Evolutionary conservation across 169 alveolate species (phyloP).

Genomic region (Plasmodium malariae): DNA sequence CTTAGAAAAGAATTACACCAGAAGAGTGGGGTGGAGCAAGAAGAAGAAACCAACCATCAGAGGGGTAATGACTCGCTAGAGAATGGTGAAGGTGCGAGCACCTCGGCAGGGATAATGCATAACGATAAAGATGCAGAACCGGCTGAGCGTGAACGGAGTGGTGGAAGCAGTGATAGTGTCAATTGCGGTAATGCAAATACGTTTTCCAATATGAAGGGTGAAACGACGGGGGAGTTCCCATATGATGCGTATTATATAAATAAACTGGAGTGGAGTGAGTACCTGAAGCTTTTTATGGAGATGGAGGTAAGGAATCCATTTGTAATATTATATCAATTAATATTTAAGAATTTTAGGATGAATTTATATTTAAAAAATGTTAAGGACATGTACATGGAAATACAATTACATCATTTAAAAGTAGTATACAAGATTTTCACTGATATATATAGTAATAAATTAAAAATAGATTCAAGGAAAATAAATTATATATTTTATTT

Average conservation of each 20-base stretch:
- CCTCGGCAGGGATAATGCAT: neutral
- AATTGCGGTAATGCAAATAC: neutral
- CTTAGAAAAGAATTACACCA: no score
- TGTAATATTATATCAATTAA: slow-evolving; percentile 39
- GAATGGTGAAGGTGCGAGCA: no score
- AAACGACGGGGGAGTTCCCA: neutral
- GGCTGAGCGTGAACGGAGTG: no score
- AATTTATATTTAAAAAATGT: slow-evolving; percentile 4
- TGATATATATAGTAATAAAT: slow-evolving; percentile 17
- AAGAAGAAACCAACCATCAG: no score
- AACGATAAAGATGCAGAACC: no score
- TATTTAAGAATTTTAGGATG: slow-evolving; percentile 45
- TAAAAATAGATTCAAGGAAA: slow-evolving; percentile 22
- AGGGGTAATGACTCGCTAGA: no score
- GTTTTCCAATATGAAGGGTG: neutral
- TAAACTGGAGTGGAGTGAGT: slow-evolving; percentile 40
- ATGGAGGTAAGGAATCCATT: slow-evolving; percentile 29
- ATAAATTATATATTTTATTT: slow-evolving; percentile 29
- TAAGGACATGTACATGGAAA: slow-evolving; percentile 33
- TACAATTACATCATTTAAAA: slow-evolving; percentile 49
- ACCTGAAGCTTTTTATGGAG: slow-evolving; percentile 27
- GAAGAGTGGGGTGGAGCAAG: no score
- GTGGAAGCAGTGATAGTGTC: neutral
- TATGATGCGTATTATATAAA: neutral
- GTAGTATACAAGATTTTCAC: slow-evolving; percentile 1